A percentile compares a stretch with the other conserved stretches of the same genome.
Evolutionary conservation across 257 asterid genomes (phyloP).

Genomic region (Ophiorrhiza pumila): DNA sequence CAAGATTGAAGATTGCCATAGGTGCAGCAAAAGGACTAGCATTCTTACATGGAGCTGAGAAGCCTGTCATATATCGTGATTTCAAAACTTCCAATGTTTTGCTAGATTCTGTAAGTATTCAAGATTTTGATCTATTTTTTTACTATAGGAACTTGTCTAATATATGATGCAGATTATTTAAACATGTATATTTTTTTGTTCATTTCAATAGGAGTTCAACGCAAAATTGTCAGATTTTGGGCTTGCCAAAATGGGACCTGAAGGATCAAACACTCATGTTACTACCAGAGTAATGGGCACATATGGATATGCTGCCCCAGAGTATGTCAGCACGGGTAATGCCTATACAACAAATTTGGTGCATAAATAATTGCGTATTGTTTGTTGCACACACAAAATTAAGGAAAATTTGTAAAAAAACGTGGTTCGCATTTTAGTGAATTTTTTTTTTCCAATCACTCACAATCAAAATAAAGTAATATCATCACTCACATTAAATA

Average conservation of each 20-base stretch:
- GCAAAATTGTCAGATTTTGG: constrained; percentile 91
- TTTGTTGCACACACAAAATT: too few species aligned
- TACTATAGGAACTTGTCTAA: too few species aligned
- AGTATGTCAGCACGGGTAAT: constrained; percentile 82
- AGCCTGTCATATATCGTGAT: constrained; percentile 84
- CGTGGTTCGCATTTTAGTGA: too few species aligned
- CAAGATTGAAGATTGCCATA: constrained; percentile 74
- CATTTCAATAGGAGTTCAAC: constrained; percentile 58
- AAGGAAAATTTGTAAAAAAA: too few species aligned
- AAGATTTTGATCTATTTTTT: background rate
- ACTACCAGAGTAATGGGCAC: constrained; percentile 96
- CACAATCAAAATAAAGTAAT: too few species aligned
- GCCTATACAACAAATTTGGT: background rate
- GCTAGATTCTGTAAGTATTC: constrained; percentile 59
- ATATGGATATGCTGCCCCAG: constrained; percentile 95
- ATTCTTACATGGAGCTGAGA: constrained; percentile 78
- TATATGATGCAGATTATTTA: too few species aligned
- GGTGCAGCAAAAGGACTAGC: constrained; percentile 97
- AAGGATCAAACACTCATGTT: constrained; percentile 90
- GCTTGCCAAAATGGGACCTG: constrained; percentile 94
- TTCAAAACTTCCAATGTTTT: constrained; percentile 82
- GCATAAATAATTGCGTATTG: background rate
- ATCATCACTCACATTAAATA: too few species aligned
- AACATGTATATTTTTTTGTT: background rate
- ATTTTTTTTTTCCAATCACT: too few species aligned